A percentile compares a stretch with the other conserved stretches of the same genome.
These are phyloP conservation scores for Sphaceloma murrayae DNA, from an alignment of 2,329 filamentous ascomycete species.

Conservation along the genomic window DNA sequence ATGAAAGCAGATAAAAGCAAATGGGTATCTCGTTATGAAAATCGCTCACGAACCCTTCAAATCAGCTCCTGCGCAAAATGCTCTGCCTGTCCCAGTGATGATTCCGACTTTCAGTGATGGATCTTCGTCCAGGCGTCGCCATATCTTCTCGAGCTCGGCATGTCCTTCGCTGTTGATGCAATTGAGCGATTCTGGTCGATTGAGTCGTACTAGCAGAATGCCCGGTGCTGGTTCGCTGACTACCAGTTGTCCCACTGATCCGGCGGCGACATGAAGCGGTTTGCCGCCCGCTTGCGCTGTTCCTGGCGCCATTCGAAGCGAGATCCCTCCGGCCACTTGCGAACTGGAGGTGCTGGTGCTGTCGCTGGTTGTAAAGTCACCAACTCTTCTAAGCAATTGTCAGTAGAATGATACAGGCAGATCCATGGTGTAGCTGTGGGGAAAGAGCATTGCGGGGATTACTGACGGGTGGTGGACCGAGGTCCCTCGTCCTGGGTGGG, in stretches of 20 bases:
- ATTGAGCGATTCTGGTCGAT: slow-evolving; percentile 29
- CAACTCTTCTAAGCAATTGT: slow-evolving; percentile 7
- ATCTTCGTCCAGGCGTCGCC: slow-evolving; percentile 28
- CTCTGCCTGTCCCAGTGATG: slow-evolving; percentile 29
- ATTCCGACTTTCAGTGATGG: slow-evolving; percentile 27
- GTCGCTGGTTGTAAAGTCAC: neutral
- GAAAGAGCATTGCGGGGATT: slow-evolving; percentile 8
- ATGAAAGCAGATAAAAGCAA: no score
- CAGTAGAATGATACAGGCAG: neutral
- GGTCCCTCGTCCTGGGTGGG: slow-evolving; percentile 6
- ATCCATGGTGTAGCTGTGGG: neutral
- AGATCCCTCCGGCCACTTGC: neutral
- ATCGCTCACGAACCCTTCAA: slow-evolving; percentile 25
- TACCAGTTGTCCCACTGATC: no score
- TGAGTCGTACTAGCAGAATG: slow-evolving; percentile 28
- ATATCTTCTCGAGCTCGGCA: slow-evolving; percentile 26
- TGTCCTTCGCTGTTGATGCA: slow-evolving; percentile 29
- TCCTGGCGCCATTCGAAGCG: slow-evolving; percentile 8
- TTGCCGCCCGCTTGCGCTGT: neutral
- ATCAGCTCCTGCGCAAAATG: slow-evolving; percentile 32
- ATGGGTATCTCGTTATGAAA: slow-evolving; percentile 1
- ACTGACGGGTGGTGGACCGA: slow-evolving; percentile 10
- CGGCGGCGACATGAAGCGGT: no score
- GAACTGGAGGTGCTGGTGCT: slow-evolving; percentile 1
- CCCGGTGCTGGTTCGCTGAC: slow-evolving; percentile 23